Evolutionary conservation across 2,329 filamentous ascomycete species (phyloP).

Genomic region (Pyricularia sp.): DNA sequence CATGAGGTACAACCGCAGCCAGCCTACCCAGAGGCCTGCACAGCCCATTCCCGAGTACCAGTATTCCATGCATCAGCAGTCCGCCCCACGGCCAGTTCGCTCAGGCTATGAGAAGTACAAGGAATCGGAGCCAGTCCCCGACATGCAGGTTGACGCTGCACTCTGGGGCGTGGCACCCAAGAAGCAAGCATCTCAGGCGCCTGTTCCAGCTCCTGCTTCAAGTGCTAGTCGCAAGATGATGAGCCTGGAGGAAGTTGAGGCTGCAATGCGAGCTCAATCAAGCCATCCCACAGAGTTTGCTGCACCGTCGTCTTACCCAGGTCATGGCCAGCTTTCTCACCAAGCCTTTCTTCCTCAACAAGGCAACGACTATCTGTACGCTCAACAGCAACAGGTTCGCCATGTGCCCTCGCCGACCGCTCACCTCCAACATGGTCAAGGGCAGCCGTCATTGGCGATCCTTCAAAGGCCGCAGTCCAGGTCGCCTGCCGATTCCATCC

Average conservation of each 20-base stretch:
- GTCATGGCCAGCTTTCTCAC: constrained; percentile 17
- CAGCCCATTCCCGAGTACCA: constrained; percentile 9
- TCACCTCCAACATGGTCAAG: constrained; percentile 19
- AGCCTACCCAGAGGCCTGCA: constrained; percentile 42
- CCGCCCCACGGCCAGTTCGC: constrained; percentile 49
- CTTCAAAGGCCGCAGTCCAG: constrained; percentile 43
- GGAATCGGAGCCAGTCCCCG: constrained; percentile 76
- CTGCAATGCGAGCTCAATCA: constrained; percentile 70
- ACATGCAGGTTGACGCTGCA: constrained; percentile 84
- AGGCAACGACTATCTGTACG: constrained; percentile 12
- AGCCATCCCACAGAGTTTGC: constrained; percentile 31
- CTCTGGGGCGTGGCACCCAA: constrained; percentile 78
- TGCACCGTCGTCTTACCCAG: constrained; percentile 20
- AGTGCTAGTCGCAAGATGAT: constrained; percentile 63
- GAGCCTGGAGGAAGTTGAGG: constrained; percentile 95
- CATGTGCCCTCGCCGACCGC: constrained; percentile 9
- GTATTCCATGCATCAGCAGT: constrained; percentile 20
- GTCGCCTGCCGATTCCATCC: constrained; percentile 18
- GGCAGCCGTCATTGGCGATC: constrained; percentile 40
- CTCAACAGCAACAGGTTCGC: constrained; percentile 9
- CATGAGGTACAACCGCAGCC: constrained; percentile 68
- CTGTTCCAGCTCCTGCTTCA: constrained; percentile 22
- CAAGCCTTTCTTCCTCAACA: constrained; percentile 7
- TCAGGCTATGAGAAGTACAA: constrained; percentile 90
- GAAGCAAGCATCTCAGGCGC: constrained; percentile 26